These are phyloP conservation scores for Infundibulicybe gibba DNA, from an alignment of 768 basidiomycete species.

Conservation along the genomic window DNA sequence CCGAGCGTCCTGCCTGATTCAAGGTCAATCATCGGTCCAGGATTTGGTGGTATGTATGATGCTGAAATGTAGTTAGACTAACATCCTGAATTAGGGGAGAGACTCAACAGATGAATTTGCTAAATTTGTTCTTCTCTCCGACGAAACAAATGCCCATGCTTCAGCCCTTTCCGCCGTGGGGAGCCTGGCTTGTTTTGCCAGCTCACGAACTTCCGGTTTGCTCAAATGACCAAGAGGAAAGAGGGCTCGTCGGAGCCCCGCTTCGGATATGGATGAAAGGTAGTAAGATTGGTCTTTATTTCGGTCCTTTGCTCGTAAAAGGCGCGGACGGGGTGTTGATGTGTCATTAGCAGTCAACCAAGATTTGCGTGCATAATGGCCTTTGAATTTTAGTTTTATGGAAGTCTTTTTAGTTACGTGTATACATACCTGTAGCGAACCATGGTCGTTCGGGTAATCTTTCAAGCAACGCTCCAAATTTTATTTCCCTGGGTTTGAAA, in stretches of 20 bases:
- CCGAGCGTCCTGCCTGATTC: constrained; percentile 52
- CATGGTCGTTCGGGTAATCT: constrained; percentile 55
- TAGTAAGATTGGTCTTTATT: constrained; percentile 93
- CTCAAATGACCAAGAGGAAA: constrained; percentile 71
- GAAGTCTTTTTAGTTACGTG: background rate
- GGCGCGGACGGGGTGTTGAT: constrained; percentile 37
- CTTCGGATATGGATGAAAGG: constrained; percentile 72
- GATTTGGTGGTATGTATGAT: constrained; percentile 67
- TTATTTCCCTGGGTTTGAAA: constrained; percentile 65
- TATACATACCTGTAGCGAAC: constrained; percentile 72
- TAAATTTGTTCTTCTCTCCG: constrained; percentile 73
- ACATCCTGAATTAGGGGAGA: background rate
- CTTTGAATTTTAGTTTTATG: constrained; percentile 27
- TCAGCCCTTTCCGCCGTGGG: constrained; percentile 77
- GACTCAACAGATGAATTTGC: constrained; percentile 63
- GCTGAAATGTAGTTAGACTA: constrained; percentile 38
- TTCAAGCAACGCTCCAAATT: constrained; percentile 83
- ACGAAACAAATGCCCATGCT: constrained; percentile 97
- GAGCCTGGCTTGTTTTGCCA: constrained; percentile 60
- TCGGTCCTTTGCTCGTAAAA: constrained; percentile 51
- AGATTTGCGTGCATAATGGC: constrained; percentile 81
- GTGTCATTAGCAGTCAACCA: constrained; percentile 29
- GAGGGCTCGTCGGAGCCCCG: constrained; percentile 59
- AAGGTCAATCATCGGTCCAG: constrained; percentile 65
- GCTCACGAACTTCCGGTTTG: constrained; percentile 69